A percentile compares a stretch with the other conserved stretches of the same genome.
Evolutionary conservation across 352 stramenopile species (phyloP).

Genomic region (Phytophthora chlamydospora): DNA sequence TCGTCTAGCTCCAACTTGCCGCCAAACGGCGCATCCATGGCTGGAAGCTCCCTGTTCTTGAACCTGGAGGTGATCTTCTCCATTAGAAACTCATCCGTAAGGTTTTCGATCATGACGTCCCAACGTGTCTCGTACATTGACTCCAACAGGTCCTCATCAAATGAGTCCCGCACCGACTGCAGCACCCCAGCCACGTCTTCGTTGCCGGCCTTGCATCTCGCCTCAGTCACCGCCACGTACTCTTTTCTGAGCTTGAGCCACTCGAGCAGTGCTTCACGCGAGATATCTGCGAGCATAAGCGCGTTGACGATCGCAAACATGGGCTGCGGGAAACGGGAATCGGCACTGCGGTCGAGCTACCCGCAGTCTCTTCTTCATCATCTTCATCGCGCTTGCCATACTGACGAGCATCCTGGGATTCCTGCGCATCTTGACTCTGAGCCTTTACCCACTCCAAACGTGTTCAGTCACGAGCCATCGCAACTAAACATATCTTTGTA

Average conservation of each 20-base stretch:
- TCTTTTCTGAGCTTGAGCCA: slow-evolving; percentile 16
- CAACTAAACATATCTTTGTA: slow-evolving; percentile 27
- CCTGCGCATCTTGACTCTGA: not conserved
- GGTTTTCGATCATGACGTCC: slow-evolving; percentile 9
- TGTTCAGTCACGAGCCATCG: slow-evolving; percentile 21
- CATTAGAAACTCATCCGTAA: slow-evolving; percentile 20
- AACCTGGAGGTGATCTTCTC: slow-evolving; percentile 12
- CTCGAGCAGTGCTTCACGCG: slow-evolving; percentile 10
- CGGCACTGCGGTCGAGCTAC: not conserved
- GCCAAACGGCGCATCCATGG: slow-evolving; percentile 10
- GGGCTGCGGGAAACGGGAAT: slow-evolving; percentile 3
- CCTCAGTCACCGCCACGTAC: slow-evolving; percentile 13
- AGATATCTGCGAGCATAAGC: slow-evolving; percentile 16
- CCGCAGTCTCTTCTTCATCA: not conserved
- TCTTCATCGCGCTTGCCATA: too few relatives aligned
- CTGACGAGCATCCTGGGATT: slow-evolving; percentile 1
- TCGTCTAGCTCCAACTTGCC: slow-evolving; percentile 7
- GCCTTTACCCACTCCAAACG: slow-evolving; percentile 9
- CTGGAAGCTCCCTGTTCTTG: slow-evolving; percentile 20
- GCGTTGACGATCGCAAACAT: slow-evolving; percentile 17
- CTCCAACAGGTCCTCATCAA: slow-evolving; percentile 17
- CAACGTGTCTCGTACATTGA: slow-evolving; percentile 15
- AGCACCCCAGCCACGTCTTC: slow-evolving; percentile 12
- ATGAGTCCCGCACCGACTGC: slow-evolving; percentile 3
- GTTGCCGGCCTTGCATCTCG: slow-evolving; percentile 7